Evolutionary conservation across 2,329 filamentous ascomycete species (phyloP).

Genomic region (Ophiostoma australiae): DNA sequence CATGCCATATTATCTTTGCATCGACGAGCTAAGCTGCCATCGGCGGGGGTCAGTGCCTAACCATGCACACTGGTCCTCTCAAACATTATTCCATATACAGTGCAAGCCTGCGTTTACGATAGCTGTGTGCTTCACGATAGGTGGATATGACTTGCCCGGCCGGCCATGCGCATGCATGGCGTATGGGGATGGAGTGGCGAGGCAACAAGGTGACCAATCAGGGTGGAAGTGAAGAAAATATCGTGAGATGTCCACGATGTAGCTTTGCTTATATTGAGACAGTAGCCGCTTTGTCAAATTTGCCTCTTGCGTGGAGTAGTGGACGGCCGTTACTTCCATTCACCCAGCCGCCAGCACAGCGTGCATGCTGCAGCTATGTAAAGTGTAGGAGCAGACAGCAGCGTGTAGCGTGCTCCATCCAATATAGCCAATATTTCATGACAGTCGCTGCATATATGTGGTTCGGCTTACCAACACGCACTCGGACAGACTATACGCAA

Average conservation of each 20-base stretch:
- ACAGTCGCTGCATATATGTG: neutral
- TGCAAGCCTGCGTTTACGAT: neutral
- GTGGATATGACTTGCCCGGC: neutral
- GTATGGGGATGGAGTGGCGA: neutral
- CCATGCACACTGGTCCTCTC: neutral
- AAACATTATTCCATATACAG: too few relatives aligned
- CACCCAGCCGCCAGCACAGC: neutral
- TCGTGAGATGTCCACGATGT: neutral
- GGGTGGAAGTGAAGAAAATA: neutral
- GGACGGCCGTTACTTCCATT: neutral
- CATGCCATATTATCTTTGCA: neutral
- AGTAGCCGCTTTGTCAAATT: neutral
- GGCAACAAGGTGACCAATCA: neutral
- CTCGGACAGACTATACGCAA: neutral
- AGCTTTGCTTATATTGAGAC: neutral
- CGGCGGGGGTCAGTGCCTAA: neutral
- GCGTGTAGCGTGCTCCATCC: neutral
- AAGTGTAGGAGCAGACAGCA: neutral
- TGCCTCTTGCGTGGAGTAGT: neutral
- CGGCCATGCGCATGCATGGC: neutral
- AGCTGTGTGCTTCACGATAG: constrained; percentile 9
- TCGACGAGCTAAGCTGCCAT: neutral
- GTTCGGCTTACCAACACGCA: neutral
- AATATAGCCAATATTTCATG: neutral
- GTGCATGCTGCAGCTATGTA: neutral